Evolutionary conservation across 768 basidiomycete genomes (phyloP).

Genomic region (Pleurotus sapidus): DNA sequence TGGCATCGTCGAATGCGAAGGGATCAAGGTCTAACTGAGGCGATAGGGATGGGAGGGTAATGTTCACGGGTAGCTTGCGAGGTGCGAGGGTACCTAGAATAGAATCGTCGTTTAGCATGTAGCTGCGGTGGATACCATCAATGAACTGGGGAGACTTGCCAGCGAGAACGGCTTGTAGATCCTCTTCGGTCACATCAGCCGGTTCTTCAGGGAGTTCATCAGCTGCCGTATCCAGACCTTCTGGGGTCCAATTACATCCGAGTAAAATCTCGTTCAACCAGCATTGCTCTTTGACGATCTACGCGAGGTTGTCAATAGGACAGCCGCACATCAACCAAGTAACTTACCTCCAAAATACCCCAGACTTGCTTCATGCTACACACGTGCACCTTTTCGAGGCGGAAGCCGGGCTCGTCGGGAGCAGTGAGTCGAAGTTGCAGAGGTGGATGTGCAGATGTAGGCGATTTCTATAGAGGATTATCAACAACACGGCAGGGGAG

Average conservation of each 20-base stretch:
- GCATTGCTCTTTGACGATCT: conserved; percentile 81
- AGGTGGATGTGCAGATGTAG: conserved; percentile 65
- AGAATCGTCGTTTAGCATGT: background rate
- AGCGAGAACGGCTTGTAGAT: conserved; percentile 61
- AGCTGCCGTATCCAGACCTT: conserved; percentile 32
- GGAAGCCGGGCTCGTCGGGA: conserved; percentile 75
- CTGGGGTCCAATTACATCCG: conserved; percentile 60
- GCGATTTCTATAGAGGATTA: conserved; percentile 47
- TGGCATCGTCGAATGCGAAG: conserved; percentile 31
- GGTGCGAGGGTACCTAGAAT: conserved; percentile 48
- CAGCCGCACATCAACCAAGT: background rate
- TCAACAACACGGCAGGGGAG: background rate
- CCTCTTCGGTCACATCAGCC: conserved; percentile 43
- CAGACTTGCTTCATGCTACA: conserved; percentile 71
- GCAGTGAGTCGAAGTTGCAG: conserved; percentile 62
- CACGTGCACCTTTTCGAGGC: conserved; percentile 69
- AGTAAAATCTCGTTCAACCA: conserved; percentile 77
- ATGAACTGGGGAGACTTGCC: conserved; percentile 35
- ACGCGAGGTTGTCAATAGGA: background rate
- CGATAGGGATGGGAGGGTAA: conserved; percentile 52
- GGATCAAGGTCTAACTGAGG: conserved; percentile 38
- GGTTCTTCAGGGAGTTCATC: conserved; percentile 26
- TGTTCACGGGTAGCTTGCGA: conserved; percentile 69
- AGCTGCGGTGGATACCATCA: too few relatives aligned
- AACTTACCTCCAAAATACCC: conserved; percentile 66